Conservation (phyloP, 2,329 filamentous ascomycete genomes). For the Fusarium keratoplasticum region DNA sequence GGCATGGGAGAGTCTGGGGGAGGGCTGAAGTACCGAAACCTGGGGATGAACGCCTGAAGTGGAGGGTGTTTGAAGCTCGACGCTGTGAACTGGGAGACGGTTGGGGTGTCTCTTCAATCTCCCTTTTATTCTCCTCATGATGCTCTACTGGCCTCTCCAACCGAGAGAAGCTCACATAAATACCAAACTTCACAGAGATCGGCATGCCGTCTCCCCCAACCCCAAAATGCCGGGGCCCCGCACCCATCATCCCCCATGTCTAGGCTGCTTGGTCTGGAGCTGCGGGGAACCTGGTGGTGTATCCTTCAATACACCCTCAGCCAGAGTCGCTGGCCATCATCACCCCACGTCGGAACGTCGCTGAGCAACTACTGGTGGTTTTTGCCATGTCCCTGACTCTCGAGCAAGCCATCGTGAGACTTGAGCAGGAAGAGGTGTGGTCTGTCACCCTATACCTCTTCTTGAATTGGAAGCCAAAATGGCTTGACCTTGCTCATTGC, state of each 20-base stretch:
- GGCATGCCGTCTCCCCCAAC: not conserved
- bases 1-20: not conserved
- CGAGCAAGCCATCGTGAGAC: not conserved
- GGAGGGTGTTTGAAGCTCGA: too few relatives aligned
- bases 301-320: not conserved
- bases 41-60: not conserved
- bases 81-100: too few relatives aligned
- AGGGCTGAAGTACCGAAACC: not conserved
- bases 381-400: not conserved
- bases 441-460: not conserved
- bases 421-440: not conserved
- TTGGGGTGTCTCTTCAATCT: not conserved
- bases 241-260: not conserved
- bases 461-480: not conserved
- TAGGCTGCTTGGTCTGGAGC: not conserved
- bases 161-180: not conserved
- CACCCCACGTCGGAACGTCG: not conserved
- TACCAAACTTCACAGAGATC: not conserved
- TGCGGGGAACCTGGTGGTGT: not conserved
- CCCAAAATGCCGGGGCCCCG: constrained; percentile 3
- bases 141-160: not conserved
- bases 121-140: not conserved
- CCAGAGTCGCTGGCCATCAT: not conserved
- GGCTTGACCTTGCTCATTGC: not conserved
- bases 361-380: not conserved